Evolutionary conservation across 208 protist genomes (phyloP).

Genomic region (Trypanosoma platydactyli): DNA sequence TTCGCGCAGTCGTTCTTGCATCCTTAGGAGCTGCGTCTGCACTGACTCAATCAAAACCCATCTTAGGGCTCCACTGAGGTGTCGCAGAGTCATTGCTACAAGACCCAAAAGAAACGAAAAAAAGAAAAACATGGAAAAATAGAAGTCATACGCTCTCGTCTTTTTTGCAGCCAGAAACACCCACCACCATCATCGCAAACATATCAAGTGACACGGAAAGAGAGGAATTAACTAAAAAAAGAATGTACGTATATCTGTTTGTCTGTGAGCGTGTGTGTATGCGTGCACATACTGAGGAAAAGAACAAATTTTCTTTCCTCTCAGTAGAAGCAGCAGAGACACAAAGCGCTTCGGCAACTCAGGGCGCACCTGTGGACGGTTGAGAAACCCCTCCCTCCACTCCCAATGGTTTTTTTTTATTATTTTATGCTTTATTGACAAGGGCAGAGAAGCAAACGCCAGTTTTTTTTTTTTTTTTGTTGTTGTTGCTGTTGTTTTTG

Average conservation of each 20-base stretch:
- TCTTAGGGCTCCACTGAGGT: slow-evolving; percentile 20
- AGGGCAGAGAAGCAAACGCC: too few relatives aligned
- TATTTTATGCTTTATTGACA: not conserved
- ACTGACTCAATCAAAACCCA: slow-evolving; percentile 24
- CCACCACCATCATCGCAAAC: too few relatives aligned
- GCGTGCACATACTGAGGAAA: too few relatives aligned
- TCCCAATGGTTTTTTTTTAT: slow-evolving; percentile 1
- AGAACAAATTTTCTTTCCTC: too few relatives aligned
- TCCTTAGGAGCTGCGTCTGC: slow-evolving; percentile 16
- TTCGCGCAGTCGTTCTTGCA: slow-evolving; percentile 5
- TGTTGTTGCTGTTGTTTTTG: not conserved
- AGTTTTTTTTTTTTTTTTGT: not conserved
- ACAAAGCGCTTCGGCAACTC: too few relatives aligned
- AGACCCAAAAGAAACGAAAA: slow-evolving; percentile 6
- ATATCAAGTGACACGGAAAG: too few relatives aligned
- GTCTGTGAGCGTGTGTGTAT: too few relatives aligned
- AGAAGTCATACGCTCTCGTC: slow-evolving; percentile 3
- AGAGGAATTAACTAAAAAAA: too few relatives aligned
- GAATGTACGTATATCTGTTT: too few relatives aligned
- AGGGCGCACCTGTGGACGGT: too few relatives aligned
- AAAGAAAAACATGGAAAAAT: slow-evolving; percentile 24
- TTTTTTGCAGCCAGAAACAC: not conserved
- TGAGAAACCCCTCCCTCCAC: not conserved
- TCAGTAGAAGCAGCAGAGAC: too few relatives aligned
- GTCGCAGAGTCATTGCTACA: slow-evolving; percentile 26